Evolutionary conservation across 2,329 filamentous ascomycete species (phyloP), one percentile per base, ranked within the genome.

Genomic region (Phialophora verrucosa): DNA sequence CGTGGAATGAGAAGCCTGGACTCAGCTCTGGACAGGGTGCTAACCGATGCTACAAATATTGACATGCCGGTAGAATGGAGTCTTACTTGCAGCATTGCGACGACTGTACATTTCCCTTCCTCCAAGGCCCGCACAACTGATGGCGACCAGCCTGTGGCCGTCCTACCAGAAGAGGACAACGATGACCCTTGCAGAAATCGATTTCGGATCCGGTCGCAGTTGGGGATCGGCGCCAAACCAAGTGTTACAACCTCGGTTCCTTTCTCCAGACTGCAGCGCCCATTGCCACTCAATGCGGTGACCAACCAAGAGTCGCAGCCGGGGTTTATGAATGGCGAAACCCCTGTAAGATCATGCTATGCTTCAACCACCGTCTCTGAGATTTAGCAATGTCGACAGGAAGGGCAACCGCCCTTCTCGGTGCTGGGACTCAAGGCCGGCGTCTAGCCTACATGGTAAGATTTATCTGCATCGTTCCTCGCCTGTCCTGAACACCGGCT

Each of bases 391-490:
- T 55, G 53, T 14, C 29, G 53, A 55, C 31, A 25, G 56, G 57
- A 50, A 64, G 20, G 57, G 50, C 58, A 10, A 73, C 74, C 31
- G 69, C 70, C n/a, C 69, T 75, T n/a, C 53, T 77, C 6, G 76
- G 76, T 8, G 76, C 76, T 27, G 76, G 76, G 20, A 76, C 75
- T 27, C 76, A 78, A 67, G 76, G 76, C 4, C 70, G 75, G 62
- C 72, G 76, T n/a, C 72, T 78, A 20, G 76, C 76, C 47, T 76
- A 75, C 53, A 78, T 78, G 76, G 76, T 77, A 70, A 62, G 17
- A 11, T 20, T n/a, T 17, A n/a, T 1, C 17, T n/a, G 38, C 38
- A 44, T 44, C 38, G 17, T 44, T 44, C 38, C 5, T 17, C 38
- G 17, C 4, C 38, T 44, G 5, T 44, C 14, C 38, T 29, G 20